A percentile compares a stretch with the other conserved stretches of the same genome.
Conservation (phyloP, 2,329 filamentous ascomycete species). For the Cercospora brassicicola region DNA sequence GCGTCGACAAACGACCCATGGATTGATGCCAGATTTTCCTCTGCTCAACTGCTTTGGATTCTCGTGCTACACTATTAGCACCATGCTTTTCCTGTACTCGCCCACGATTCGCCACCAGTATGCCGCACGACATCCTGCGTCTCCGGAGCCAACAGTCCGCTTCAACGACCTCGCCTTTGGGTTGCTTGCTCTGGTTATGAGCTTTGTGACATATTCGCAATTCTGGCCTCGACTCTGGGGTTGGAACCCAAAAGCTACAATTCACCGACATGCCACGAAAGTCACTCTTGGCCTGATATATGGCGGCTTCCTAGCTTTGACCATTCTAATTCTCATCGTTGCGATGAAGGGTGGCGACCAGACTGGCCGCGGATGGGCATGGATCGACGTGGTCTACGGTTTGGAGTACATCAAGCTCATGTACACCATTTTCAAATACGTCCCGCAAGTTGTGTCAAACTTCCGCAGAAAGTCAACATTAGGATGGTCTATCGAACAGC, state of each 20-base stretch:
- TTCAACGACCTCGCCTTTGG: constrained; percentile 91
- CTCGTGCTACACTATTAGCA: constrained; percentile 70
- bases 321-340: constrained; percentile 52
- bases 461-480: constrained; percentile 79
- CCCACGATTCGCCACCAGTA: constrained; percentile 77
- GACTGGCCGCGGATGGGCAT: constrained; percentile 57
- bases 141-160: constrained; percentile 77
- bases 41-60: constrained; percentile 73
- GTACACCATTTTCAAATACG: constrained; percentile 88
- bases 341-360: constrained; percentile 47
- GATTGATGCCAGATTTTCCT: constrained; percentile 86
- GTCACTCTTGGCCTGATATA: constrained; percentile 68
- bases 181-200: constrained; percentile 73
- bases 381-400: constrained; percentile 66
- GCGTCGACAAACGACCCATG: constrained; percentile 71
- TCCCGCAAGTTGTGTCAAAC: constrained; percentile 81
- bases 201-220: constrained; percentile 72
- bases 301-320: constrained; percentile 62
- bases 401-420: constrained; percentile 86
- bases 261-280: constrained; percentile 56
- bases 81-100: constrained; percentile 74
- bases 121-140: constrained; percentile 70
- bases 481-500: constrained; percentile 84
- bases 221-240: constrained; percentile 73
- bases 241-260: constrained; percentile 59